Percentiles rank a stretch among this genome's conserved stretches.
These are phyloP conservation scores for Aspergillus texensis DNA, from an alignment of 2,329 filamentous ascomycete species.

Conservation along the genomic window DNA sequence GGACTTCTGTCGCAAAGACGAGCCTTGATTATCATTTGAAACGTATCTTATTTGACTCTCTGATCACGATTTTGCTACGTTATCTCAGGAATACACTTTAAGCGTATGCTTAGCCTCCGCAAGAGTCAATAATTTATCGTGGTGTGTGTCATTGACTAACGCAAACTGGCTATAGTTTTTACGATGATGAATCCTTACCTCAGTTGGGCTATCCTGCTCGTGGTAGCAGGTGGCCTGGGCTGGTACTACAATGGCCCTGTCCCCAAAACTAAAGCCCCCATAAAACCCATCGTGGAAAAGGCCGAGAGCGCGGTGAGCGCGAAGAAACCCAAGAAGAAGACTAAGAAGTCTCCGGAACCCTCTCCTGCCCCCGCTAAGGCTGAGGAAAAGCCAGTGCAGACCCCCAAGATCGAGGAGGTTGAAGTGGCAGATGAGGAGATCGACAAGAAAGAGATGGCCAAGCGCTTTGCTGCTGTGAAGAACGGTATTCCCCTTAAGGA, in stretches of 20 bases:
- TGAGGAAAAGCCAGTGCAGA: conserved; percentile 35
- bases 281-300: conserved; percentile 39
- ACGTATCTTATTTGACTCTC: neutral
- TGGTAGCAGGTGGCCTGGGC: conserved; percentile 43
- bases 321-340: conserved; percentile 48
- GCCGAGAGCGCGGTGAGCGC: conserved; percentile 31
- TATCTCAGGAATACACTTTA: conserved; percentile 9
- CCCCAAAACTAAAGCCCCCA: conserved; percentile 33
- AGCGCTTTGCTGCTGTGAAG: conserved; percentile 70
- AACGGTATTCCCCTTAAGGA: conserved; percentile 64
- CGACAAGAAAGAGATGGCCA: conserved; percentile 75
- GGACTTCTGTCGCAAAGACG: conserved; percentile 4
- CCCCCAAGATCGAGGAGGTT: conserved; percentile 30
- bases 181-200: conserved; percentile 48
- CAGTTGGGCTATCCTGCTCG: conserved; percentile 48
- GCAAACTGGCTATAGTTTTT: conserved; percentile 12
- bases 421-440: conserved; percentile 59
- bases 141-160: conserved; percentile 7
- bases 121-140: neutral
- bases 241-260: conserved; percentile 45
- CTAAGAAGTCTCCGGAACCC: conserved; percentile 36
- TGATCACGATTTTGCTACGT: conserved; percentile 17
- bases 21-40: neutral
- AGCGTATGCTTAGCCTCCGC: conserved; percentile 9
- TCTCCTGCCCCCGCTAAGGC: conserved; percentile 31